Percentiles rank a stretch among this genome's conserved stretches.
Conservation (phyloP, 73 alveolate species). For the Paramecium octaurelia region DNA sequence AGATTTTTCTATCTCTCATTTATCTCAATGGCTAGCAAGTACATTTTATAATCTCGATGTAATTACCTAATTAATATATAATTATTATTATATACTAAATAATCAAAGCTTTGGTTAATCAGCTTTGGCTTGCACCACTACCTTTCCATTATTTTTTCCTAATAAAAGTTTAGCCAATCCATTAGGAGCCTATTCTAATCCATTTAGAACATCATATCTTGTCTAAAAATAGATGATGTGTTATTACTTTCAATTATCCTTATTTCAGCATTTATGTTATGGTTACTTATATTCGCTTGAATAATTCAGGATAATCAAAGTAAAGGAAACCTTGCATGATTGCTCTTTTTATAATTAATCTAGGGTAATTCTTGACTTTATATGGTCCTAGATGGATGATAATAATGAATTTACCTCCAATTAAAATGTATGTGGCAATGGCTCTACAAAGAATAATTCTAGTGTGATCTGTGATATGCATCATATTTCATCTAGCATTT, state of each 20-base stretch:
- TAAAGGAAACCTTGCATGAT: slow-evolving; percentile 73
- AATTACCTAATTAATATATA: too few species aligned
- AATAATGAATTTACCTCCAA: slow-evolving; percentile 58
- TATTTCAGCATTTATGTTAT: slow-evolving; percentile 51
- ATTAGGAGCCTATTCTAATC: slow-evolving; percentile 68
- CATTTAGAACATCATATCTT: slow-evolving; percentile 71
- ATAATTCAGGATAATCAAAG: slow-evolving; percentile 64
- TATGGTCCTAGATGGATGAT: slow-evolving; percentile 21
- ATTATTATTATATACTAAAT: neutral
- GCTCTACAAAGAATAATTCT: slow-evolving; percentile 70
- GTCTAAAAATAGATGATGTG: neutral
- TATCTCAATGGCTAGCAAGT: too few species aligned
- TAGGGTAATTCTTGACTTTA: slow-evolving; percentile 67
- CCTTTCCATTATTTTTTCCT: slow-evolving; percentile 75
- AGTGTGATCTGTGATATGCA: slow-evolving; percentile 60
- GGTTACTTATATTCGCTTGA: slow-evolving; percentile 39
- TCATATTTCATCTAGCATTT: slow-evolving; percentile 66
- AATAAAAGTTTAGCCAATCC: slow-evolving; percentile 62
- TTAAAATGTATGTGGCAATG: slow-evolving; percentile 50
- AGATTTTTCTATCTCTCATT: too few species aligned
- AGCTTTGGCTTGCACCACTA: slow-evolving; percentile 51
- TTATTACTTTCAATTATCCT: slow-evolving; percentile 61
- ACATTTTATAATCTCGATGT: too few species aligned
- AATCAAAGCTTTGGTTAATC: slow-evolving; percentile 16
- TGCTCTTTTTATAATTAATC: slow-evolving; percentile 68